Base-by-base conservation (phyloP, 2,329 filamentous ascomycete genomes). In the Fusarium citri region DNA sequence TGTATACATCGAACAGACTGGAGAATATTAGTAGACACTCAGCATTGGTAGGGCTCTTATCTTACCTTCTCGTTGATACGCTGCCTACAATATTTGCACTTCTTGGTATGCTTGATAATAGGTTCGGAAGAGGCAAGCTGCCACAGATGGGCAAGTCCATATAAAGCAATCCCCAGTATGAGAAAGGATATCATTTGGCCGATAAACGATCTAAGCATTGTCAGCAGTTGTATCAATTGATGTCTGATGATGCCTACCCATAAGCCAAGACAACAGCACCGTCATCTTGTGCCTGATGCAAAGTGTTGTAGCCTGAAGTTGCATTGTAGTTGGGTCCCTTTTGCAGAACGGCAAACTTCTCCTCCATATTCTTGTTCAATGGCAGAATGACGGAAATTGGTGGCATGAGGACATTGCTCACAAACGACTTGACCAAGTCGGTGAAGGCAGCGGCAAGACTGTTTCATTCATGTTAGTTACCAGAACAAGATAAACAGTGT, bases 231-330 rank as follows among this genome's bases (percentile, higher is more conserved):
- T 20, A 8, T 11, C 18, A 6, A 8, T 10, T 7, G 8, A 15
- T 18, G 22, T n/a, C 0, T 9, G 7, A 1, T 6, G 4, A 2
- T 20, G 6, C 84, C 51, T 74, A 90, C 85, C 91, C 91, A 68
- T 92, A 93, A 1, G 91, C 89, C 82, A 93, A 84, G 22, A 93
- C 87, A 1, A 93, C 86, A 3, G 91, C 91, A 3, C 91, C 91
- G 69, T 94, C 91, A 7, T 88, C 86, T 64, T 90, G 84, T 4
- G 91, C 92, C 75, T 91, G 89, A 45, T 87, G 81, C 9, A 92
- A 81, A 3, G 92, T 94, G 73, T 91, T 93, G 79, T 94, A 94
- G 5, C 89, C 88, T 20, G 80, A 77, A 6, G 83, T 79, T 2
- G 81, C 74, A 26, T 81, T 80, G 69, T 84, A 88, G 61, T 86